A percentile compares a stretch with the other conserved stretches of the same genome.
Conservation (phyloP, 768 basidiomycete genomes). For the Rhodotorula paludigena region DNA sequence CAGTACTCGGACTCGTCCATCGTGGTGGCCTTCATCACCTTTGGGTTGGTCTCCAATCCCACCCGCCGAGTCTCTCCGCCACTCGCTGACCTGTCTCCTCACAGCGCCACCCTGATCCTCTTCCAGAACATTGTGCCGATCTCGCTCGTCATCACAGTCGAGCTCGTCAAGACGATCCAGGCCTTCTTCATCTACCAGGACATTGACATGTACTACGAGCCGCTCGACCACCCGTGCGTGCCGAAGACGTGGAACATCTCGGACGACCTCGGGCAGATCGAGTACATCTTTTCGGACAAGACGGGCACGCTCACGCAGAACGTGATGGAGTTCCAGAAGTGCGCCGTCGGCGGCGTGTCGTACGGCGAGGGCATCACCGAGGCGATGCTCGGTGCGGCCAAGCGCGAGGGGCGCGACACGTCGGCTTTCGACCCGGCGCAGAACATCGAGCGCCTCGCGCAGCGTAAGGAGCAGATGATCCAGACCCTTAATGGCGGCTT, state of each 20-base stretch:
- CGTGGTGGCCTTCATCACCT: constrained; percentile 78
- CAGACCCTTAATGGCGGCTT: constrained; percentile 66
- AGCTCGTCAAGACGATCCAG: constrained; percentile 82
- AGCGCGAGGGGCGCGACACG: constrained; percentile 63
- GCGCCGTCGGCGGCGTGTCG: constrained; percentile 71
- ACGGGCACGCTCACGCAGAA: constrained; percentile 97
- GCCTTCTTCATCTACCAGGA: constrained; percentile 96
- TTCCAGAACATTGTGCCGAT: constrained; percentile 99
- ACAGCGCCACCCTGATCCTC: constrained; percentile 82
- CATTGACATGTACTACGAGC: constrained; percentile 86
- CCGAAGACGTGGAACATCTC: constrained; percentile 95
- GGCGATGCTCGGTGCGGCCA: constrained; percentile 85
- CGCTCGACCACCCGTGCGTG: constrained; percentile 75
- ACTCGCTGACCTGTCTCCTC: neutral
- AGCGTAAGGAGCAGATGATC: constrained; percentile 72
- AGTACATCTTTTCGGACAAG: constrained; percentile 90
- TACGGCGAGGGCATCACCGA: constrained; percentile 96
- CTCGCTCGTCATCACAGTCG: constrained; percentile 95
- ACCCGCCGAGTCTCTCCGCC: constrained; percentile 29
- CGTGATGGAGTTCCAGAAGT: constrained; percentile 97
- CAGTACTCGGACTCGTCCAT: constrained; percentile 60
- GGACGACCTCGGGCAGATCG: constrained; percentile 96
- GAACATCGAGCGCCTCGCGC: constrained; percentile 61
- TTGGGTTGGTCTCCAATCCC: constrained; percentile 60
- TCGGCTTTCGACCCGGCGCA: constrained; percentile 66